Evolutionary conservation across 1,139 yeast species (phyloP).

Genomic region (Taphrina confusa): DNA sequence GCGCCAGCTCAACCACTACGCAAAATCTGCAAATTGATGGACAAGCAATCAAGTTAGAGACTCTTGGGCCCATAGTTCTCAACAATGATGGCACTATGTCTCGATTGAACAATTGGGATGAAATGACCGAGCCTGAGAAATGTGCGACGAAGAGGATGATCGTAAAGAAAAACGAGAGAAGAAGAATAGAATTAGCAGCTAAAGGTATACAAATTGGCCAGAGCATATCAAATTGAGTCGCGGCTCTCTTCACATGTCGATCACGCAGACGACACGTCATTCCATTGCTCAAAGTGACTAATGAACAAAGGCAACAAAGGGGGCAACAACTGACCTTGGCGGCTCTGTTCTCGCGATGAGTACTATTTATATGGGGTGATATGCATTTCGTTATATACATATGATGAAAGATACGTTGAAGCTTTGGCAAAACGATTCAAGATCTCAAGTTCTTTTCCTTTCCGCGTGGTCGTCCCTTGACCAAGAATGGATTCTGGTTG

Average conservation of each 20-base stretch:
- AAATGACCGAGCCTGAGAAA: constrained; percentile 34
- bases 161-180: constrained; percentile 20
- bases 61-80: constrained; percentile 33
- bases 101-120: constrained; percentile 34
- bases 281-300: too few species aligned
- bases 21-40: constrained; percentile 24
- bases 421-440: too few species aligned
- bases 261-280: too few species aligned
- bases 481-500: constrained; percentile 75
- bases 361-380: too few species aligned
- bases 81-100: constrained; percentile 35
- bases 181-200: constrained; percentile 15
- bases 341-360: too few species aligned
- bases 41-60: constrained; percentile 12
- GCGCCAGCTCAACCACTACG: background rate
- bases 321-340: too few species aligned
- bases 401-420: too few species aligned
- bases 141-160: constrained; percentile 32
- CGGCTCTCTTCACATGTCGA: too few species aligned
- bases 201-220: background rate
- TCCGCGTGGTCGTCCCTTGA: constrained; percentile 57
- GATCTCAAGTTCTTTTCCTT: constrained; percentile 35
- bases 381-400: too few species aligned
- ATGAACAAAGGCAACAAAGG: too few species aligned
- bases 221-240: background rate